phyloP scores from a whole-genome alignment of 208 protist species.

The Kentomonas sorsogonicus region DNA sequence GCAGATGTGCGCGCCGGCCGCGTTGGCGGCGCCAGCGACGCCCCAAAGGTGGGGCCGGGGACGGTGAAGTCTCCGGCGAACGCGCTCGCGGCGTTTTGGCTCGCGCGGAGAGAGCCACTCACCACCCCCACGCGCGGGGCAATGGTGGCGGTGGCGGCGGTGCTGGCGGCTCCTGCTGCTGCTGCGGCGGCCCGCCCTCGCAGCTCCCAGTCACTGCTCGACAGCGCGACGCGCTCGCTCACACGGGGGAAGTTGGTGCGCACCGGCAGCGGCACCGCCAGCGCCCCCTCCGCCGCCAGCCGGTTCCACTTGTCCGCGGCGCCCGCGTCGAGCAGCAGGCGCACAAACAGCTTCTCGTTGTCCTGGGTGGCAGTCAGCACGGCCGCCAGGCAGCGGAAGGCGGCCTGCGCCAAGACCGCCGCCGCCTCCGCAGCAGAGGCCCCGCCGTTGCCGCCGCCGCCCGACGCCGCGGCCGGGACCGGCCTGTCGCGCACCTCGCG shows the following conservation, averaged over 20 bases:
- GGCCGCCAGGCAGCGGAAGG: conserved; percentile 63
- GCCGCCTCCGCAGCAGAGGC: conserved; percentile 9
- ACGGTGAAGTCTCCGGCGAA: neutral
- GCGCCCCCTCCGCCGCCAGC: neutral
- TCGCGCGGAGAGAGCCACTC: neutral
- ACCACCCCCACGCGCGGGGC: no score
- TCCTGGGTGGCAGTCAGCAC: conserved; percentile 71
- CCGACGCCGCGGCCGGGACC: neutral
- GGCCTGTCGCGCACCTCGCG: conserved; percentile 15
- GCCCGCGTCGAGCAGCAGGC: conserved; percentile 62
- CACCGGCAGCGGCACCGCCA: neutral
- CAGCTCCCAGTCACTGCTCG: conserved; percentile 10
- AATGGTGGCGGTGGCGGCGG: no score
- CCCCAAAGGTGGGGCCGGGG: neutral
- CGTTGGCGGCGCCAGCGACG: no score
- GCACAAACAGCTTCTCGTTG: conserved; percentile 67
- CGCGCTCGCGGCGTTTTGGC: neutral
- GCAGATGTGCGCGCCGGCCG: neutral
- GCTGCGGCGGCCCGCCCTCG: neutral
- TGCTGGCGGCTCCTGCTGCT: no score
- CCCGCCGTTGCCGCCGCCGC: neutral
- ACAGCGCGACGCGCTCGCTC: neutral
- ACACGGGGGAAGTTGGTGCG: neutral
- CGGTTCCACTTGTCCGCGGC: conserved; percentile 17
- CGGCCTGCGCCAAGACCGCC: conserved; percentile 47